A percentile compares a stretch with the other conserved stretches of the same genome.
Evolutionary conservation across 2,329 filamentous ascomycete species (phyloP).

Genomic region (Venturiaceae sp.): DNA sequence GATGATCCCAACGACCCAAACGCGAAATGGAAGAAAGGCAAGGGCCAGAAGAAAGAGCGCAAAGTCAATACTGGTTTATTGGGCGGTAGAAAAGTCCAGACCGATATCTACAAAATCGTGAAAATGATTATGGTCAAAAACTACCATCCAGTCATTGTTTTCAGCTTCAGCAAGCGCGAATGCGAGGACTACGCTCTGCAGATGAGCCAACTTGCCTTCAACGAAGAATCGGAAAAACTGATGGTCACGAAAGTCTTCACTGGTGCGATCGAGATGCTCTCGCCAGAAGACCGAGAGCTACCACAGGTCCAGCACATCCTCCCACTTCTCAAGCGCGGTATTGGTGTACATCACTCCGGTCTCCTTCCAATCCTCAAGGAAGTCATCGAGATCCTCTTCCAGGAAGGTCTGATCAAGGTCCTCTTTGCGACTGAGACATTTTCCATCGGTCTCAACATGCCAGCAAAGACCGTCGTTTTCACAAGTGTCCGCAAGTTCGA

Average conservation of each 20-base stretch:
- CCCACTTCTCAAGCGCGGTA: constrained; percentile 79
- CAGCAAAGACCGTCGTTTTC: constrained; percentile 98
- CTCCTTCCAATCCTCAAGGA: constrained; percentile 94
- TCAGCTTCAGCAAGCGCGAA: constrained; percentile 98
- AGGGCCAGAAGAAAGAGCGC: constrained; percentile 89
- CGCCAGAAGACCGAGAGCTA: constrained; percentile 79
- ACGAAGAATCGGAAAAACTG: constrained; percentile 88
- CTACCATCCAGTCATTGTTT: constrained; percentile 97
- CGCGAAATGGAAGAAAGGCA: constrained; percentile 67
- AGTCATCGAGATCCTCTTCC: constrained; percentile 97
- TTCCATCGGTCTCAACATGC: constrained; percentile 98
- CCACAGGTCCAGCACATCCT: constrained; percentile 88
- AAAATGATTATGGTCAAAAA: constrained; percentile 98
- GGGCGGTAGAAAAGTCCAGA: constrained; percentile 57
- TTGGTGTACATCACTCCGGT: constrained; percentile 95
- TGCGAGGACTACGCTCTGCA: constrained; percentile 85
- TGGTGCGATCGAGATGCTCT: constrained; percentile 85
- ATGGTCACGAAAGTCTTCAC: constrained; percentile 93
- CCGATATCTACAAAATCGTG: constrained; percentile 94
- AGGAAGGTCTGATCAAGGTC: constrained; percentile 95
- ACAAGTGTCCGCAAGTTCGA: constrained; percentile 95
- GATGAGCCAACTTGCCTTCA: constrained; percentile 83
- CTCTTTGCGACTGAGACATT: constrained; percentile 98
- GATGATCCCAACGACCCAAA: constrained; percentile 70
- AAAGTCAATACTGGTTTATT: constrained; percentile 44